A percentile compares a stretch with the other conserved stretches of the same genome.
phyloP scores from a whole-genome alignment of 495 filamentous ascomycete genomes.

The Neurospora sp. region DNA sequence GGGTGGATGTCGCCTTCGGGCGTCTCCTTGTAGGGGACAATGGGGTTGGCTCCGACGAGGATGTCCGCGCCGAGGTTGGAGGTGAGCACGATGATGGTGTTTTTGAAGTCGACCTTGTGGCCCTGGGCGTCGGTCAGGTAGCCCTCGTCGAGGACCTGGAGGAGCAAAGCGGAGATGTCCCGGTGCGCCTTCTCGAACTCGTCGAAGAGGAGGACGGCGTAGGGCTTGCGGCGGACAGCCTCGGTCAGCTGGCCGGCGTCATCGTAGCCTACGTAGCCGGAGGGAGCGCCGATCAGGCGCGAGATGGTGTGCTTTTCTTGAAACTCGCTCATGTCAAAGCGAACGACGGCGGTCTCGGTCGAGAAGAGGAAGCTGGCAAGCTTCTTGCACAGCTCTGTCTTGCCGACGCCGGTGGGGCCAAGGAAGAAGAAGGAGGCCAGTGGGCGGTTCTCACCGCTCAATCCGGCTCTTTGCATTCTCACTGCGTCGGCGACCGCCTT shows the following conservation, averaged over 20 bases:
- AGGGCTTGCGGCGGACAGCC: slow-evolving; percentile 88
- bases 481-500: slow-evolving; percentile 87
- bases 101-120: slow-evolving; percentile 91
- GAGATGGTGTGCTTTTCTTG: slow-evolving; percentile 96
- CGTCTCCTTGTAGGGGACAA: slow-evolving; percentile 49
- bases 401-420: slow-evolving; percentile 91
- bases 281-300: slow-evolving; percentile 81
- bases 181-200: slow-evolving; percentile 97
- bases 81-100: slow-evolving; percentile 91
- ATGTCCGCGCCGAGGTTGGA: slow-evolving; percentile 82
- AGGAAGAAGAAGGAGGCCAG: slow-evolving; percentile 96
- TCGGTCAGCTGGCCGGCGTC: slow-evolving; percentile 96
- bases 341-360: slow-evolving; percentile 70
- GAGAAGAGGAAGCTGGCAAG: slow-evolving; percentile 89
- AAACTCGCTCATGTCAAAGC: slow-evolving; percentile 98
- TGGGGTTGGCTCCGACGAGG: slow-evolving; percentile 48
- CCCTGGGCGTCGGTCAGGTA: slow-evolving; percentile 93
- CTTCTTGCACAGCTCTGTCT: slow-evolving; percentile 95
- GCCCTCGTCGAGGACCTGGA: slow-evolving; percentile 94
- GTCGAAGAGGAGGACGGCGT: slow-evolving; percentile 90
- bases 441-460: slow-evolving; percentile 84
- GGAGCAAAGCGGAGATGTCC: slow-evolving; percentile 85
- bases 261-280: slow-evolving; percentile 93
- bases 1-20: slow-evolving; percentile 50
- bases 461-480: slow-evolving; percentile 83